These are phyloP conservation scores for Cercospora zeae-maydis DNA, from an alignment of 2,329 filamentous ascomycete species.

Conservation along the genomic window DNA sequence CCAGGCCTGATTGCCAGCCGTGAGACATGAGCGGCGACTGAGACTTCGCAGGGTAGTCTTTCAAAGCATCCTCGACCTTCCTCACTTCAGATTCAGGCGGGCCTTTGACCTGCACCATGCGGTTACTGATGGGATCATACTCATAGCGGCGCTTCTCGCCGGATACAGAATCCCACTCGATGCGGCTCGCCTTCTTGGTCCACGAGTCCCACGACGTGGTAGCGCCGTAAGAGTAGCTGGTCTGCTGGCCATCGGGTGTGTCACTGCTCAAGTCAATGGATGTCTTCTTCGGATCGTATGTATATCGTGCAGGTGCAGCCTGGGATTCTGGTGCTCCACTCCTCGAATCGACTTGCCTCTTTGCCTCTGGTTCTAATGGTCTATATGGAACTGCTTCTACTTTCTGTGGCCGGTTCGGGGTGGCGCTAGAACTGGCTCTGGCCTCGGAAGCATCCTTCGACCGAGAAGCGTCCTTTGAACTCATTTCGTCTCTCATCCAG, in stretches of 20 bases:
- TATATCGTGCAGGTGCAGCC: conserved; percentile 12
- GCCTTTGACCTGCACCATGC: conserved; percentile 34
- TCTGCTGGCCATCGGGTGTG: conserved; percentile 20
- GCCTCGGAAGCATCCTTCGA: conserved; percentile 16
- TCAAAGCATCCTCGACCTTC: conserved; percentile 14
- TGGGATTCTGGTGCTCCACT: background rate
- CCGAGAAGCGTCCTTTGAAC: conserved; percentile 20
- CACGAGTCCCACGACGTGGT: conserved; percentile 35
- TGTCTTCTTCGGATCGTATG: conserved; percentile 23
- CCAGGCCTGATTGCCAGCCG: conserved; percentile 14
- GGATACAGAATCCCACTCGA: conserved; percentile 35
- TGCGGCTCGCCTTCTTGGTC: conserved; percentile 30
- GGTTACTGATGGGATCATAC: conserved; percentile 40
- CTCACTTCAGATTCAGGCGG: conserved; percentile 12
- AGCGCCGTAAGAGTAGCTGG: conserved; percentile 28
- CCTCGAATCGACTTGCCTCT: conserved; percentile 12
- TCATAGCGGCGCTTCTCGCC: conserved; percentile 31
- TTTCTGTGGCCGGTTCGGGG: background rate
- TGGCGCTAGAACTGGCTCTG: conserved; percentile 8
- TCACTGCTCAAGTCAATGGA: conserved; percentile 14
- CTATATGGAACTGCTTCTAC: conserved; percentile 1
- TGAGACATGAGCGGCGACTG: conserved; percentile 17
- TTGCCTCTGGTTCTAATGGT: conserved; percentile 12
- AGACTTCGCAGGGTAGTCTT: conserved; percentile 13
- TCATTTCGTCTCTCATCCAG: conserved; percentile 33